These are phyloP conservation scores for Orbilia oligospora DNA, from an alignment of 2,329 filamentous ascomycete species.

Conservation along the genomic window DNA sequence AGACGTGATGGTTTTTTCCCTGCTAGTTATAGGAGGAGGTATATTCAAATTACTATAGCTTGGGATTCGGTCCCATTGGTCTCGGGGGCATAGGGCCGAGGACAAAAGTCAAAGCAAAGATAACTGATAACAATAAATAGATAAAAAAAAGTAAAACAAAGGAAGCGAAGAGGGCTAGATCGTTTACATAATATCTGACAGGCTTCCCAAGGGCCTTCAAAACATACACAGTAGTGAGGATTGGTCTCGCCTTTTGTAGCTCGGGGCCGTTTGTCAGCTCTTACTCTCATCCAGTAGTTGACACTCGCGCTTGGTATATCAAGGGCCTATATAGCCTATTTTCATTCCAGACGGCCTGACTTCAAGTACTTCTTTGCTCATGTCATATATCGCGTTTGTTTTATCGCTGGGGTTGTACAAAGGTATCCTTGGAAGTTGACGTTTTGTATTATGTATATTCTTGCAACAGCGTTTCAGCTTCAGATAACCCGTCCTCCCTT, in stretches of 20 bases:
- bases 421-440: conserved; percentile 2
- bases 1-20: neutral
- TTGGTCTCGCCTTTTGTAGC: neutral
- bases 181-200: conserved; percentile 24
- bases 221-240: neutral
- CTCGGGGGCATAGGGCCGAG: conserved; percentile 4
- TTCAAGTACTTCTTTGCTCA: no score
- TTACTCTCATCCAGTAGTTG: conserved; percentile 8
- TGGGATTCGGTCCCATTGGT: conserved; percentile 1
- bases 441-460: neutral
- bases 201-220: neutral
- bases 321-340: conserved; percentile 12
- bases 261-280: conserved; percentile 15
- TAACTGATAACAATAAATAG: no score
- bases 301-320: conserved; percentile 19
- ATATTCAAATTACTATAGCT: neutral
- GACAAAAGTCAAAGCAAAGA: no score
- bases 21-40: neutral
- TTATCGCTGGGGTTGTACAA: conserved; percentile 12
- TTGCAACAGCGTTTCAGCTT: conserved; percentile 5
- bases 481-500: neutral
- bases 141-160: neutral
- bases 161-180: neutral
- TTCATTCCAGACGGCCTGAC: neutral
- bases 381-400: conserved; percentile 22